Evolutionary conservation across 306 rosid genomes (phyloP).

Genomic region (Vigna unguiculata): DNA sequence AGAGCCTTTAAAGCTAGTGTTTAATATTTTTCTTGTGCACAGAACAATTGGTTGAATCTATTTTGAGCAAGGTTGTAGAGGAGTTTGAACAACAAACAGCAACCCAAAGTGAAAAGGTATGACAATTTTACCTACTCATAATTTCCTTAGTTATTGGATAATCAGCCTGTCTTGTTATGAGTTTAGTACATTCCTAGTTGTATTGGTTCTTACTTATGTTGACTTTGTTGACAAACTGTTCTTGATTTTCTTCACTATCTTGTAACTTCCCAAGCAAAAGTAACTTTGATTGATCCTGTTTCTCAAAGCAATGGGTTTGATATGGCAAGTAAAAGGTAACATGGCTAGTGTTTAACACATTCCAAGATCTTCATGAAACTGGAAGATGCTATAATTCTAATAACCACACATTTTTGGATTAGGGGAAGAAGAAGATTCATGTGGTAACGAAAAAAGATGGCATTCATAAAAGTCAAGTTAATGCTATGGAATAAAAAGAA

Average conservation of each 20-base stretch:
- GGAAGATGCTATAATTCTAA: constrained; percentile 29
- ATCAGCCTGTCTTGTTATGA: neutral
- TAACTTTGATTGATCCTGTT: constrained; percentile 50
- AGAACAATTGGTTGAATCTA: constrained; percentile 96
- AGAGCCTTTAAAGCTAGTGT: no score
- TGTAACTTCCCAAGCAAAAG: constrained; percentile 54
- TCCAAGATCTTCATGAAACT: constrained; percentile 29
- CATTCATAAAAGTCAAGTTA: no score
- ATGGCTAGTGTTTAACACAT: constrained; percentile 26
- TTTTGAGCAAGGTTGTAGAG: constrained; percentile 83
- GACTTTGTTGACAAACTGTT: constrained; percentile 20
- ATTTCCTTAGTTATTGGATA: no score
- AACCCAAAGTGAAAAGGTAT: constrained; percentile 74
- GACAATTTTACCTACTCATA: constrained; percentile 28
- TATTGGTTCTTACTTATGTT: constrained; percentile 14
- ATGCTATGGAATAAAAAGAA: no score
- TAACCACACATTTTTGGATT: constrained; percentile 29
- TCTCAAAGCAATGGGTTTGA: constrained; percentile 57
- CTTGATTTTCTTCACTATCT: constrained; percentile 23
- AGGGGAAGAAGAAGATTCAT: constrained; percentile 56
- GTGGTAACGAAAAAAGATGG: constrained; percentile 51
- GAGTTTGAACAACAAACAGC: constrained; percentile 82
- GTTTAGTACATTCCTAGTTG: neutral
- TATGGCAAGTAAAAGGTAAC: constrained; percentile 63
- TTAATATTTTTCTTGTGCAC: no score